Evolutionary conservation across 192 early-diverging fungal species (phyloP).

Genomic region (Coemansia sp.): DNA sequence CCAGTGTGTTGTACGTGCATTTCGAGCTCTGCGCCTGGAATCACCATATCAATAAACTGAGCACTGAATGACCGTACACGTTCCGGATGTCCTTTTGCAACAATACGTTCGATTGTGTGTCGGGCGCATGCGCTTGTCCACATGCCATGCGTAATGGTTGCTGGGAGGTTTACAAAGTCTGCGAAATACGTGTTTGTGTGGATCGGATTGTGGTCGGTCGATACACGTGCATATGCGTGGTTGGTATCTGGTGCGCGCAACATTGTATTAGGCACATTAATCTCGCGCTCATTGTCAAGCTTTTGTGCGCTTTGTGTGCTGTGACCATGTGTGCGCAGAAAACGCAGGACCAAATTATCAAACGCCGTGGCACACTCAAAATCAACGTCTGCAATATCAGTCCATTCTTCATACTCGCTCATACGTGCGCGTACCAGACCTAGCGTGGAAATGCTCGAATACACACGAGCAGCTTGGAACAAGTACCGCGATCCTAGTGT

Average conservation of each 20-base stretch:
- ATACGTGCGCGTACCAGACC: constrained; percentile 58
- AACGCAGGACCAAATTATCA: constrained; percentile 80
- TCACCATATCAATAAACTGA: constrained; percentile 85
- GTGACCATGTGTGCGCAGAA: constrained; percentile 70
- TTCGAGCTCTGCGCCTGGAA: constrained; percentile 77
- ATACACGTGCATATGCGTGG: constrained; percentile 74
- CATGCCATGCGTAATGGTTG: constrained; percentile 96
- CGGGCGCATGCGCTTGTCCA: constrained; percentile 91
- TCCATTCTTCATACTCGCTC: constrained; percentile 58
- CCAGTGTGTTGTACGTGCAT: constrained; percentile 83
- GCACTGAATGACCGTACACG: constrained; percentile 77
- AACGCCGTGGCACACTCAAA: constrained; percentile 65
- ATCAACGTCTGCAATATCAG: constrained; percentile 77
- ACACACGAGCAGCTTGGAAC: constrained; percentile 59
- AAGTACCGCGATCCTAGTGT: constrained; percentile 67
- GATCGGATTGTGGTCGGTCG: constrained; percentile 92
- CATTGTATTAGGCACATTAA: neutral
- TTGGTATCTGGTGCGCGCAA: constrained; percentile 44
- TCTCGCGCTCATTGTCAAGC: constrained; percentile 59
- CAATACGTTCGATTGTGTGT: constrained; percentile 82
- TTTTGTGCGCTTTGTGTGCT: constrained; percentile 67
- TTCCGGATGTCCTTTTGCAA: constrained; percentile 77
- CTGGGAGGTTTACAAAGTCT: constrained; percentile 78
- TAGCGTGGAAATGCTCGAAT: constrained; percentile 62
- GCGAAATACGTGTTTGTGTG: constrained; percentile 93